Percentiles rank a stretch among this genome's conserved stretches.
phyloP scores from a whole-genome alignment of 805 yeast genomes.

The Kurtzmaniella fragi region DNA sequence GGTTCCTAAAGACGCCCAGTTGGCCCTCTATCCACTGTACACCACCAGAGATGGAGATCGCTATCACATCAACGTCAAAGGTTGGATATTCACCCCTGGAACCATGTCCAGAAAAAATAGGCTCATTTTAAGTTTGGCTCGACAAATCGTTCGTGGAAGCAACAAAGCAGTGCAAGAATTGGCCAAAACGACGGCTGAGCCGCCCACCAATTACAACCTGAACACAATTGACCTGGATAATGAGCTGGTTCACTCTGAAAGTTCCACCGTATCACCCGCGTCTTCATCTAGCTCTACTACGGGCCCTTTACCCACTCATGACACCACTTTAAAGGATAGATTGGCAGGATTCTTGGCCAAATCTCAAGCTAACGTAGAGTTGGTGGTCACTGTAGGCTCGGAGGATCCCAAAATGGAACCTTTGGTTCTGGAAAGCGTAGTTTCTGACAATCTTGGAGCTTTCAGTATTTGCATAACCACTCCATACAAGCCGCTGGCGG shows the following conservation, averaged over 20 bases:
- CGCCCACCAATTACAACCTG: slow-evolving; percentile 4
- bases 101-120: slow-evolving; percentile 65
- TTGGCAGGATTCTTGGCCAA: slow-evolving; percentile 67
- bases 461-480: slow-evolving; percentile 52
- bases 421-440: slow-evolving; percentile 22
- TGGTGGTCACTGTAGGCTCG: slow-evolving; percentile 55
- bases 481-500: slow-evolving; percentile 54
- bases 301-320: slow-evolving; percentile 16
- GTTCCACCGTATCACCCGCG: slow-evolving; percentile 1
- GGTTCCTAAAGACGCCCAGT: slow-evolving; percentile 52
- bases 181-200: slow-evolving; percentile 1
- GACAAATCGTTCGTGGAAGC: slow-evolving; percentile 50
- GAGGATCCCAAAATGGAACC: slow-evolving; percentile 21
- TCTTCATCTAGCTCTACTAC: slow-evolving; percentile 6
- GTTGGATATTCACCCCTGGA: slow-evolving; percentile 71
- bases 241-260: slow-evolving; percentile 17
- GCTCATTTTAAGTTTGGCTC: slow-evolving; percentile 61
- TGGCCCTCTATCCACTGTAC: slow-evolving; percentile 59
- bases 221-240: slow-evolving; percentile 22
- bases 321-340: slow-evolving; percentile 55
- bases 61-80: slow-evolving; percentile 59
- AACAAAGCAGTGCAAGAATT: slow-evolving; percentile 1
- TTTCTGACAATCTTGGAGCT: slow-evolving; percentile 65
- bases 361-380: slow-evolving; percentile 52
- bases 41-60: slow-evolving; percentile 24